Evolutionary conservation across 148 eudicot genomes (phyloP), one percentile per base, ranked within the genome.

Genomic region (Linanthus parryae): DNA sequence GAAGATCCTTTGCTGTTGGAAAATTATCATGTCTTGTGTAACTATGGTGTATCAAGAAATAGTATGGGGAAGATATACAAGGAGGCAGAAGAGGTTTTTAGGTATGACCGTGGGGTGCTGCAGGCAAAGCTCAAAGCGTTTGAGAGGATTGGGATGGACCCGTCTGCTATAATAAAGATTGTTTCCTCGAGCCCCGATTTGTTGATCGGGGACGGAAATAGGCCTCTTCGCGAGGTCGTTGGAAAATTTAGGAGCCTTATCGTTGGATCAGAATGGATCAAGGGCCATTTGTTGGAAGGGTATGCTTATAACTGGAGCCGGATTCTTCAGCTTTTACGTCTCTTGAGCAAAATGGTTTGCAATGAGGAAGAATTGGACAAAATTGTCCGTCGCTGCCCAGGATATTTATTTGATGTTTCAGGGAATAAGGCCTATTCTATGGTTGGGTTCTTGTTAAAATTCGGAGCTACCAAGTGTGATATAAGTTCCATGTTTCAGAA

Each of bases 61-160:
- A 63, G 53, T 53, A 64, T 87, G 34, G 91, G 95, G 28, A 87
- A 47, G 69, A 69, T 87, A 48, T 83, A 70, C 52, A 75, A 53
- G 51, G 80, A 68, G 54, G 91, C 84, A 3, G 50, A 54, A 7
- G 83, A 80, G 56, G 81, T 69, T 47, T 87, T 87, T 62, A 51
- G 41, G 21, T 75, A 68, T 62, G 80, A 53, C 54, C 30, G 35
- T 23, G 82, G 80, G 24, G 61, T 71, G 58, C 61, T 87, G 74
- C 48, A 26, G 3, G 61, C 74, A 19, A 80, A 62, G 65, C 75
- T 87, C 44, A 62, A 18, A 48, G 71, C 62, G 61, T 69, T 77
- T 65, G 74, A 80, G 59, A 54, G 65, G 30, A 14, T 71, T 35
- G 91, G 95, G 40, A 49, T 80, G 17, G 52, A 49, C 44, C 70